Conservation (phyloP, 768 basidiomycete species). For the Rubroboletus pulcherrimus region DNA sequence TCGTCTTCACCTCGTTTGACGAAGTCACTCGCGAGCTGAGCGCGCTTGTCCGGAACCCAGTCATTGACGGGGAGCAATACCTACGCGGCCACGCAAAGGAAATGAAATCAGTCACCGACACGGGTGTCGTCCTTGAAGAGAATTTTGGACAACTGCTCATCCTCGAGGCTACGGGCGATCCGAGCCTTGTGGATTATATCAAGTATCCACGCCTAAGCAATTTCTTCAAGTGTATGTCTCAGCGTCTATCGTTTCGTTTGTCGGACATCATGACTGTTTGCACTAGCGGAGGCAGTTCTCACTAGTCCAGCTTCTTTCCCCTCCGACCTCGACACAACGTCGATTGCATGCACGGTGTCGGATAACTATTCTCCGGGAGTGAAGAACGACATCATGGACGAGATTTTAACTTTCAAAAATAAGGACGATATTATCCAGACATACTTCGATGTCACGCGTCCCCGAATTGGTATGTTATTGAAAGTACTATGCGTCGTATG, state of each 20-base stretch:
- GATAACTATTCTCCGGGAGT: slow-evolving; percentile 7
- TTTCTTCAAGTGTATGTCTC: slow-evolving; percentile 16
- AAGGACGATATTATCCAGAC: slow-evolving; percentile 21
- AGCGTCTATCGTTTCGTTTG: background rate
- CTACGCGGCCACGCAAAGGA: slow-evolving; percentile 9
- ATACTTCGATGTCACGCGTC: slow-evolving; percentile 19
- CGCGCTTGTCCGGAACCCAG: slow-evolving; percentile 13
- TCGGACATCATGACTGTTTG: background rate
- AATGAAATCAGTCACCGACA: slow-evolving; percentile 17
- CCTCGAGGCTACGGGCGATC: slow-evolving; percentile 15
- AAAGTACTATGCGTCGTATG: background rate
- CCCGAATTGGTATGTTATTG: slow-evolving; percentile 18
- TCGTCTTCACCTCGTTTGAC: slow-evolving; percentile 16
- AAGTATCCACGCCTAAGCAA: slow-evolving; percentile 18
- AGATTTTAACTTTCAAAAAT: slow-evolving; percentile 14
- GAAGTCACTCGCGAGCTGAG: slow-evolving; percentile 15
- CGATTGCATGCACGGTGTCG: slow-evolving; percentile 18
- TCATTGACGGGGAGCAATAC: slow-evolving; percentile 15
- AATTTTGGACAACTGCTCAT: slow-evolving; percentile 22
- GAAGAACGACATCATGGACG: slow-evolving; percentile 23
- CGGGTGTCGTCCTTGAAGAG: slow-evolving; percentile 16
- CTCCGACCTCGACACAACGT: slow-evolving; percentile 19
- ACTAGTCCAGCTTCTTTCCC: slow-evolving; percentile 11
- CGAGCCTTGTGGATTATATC: slow-evolving; percentile 18
- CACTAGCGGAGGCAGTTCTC: slow-evolving; percentile 5